These are phyloP conservation scores for Rhizopogon rudus DNA, from an alignment of 768 basidiomycete species.

Conservation along the genomic window DNA sequence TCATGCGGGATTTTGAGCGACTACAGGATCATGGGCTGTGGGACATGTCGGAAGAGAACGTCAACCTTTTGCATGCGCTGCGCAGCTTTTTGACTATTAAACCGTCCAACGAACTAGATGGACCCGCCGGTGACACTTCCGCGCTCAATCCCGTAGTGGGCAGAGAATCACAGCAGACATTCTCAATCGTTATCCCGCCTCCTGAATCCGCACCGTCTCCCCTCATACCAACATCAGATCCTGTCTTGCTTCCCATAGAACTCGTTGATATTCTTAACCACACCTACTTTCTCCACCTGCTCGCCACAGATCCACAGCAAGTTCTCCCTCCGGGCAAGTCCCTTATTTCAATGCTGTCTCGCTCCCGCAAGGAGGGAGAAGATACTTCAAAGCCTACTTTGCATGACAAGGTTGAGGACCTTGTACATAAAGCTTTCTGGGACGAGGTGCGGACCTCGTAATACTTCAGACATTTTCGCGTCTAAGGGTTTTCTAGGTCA, in stretches of 20 bases:
- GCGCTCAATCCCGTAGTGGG: background rate
- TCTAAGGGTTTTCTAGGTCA: constrained; percentile 40
- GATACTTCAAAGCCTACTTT: constrained; percentile 25
- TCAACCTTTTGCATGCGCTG: constrained; percentile 23
- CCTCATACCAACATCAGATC: constrained; percentile 18
- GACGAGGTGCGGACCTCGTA: constrained; percentile 47
- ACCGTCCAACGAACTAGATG: background rate
- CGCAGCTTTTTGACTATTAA: constrained; percentile 10
- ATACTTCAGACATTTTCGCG: constrained; percentile 2
- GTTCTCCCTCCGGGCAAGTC: constrained; percentile 73
- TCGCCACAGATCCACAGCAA: constrained; percentile 54
- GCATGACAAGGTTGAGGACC: constrained; percentile 42
- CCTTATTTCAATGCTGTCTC: constrained; percentile 56
- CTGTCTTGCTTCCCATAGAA: constrained; percentile 43
- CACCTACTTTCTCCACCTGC: constrained; percentile 61
- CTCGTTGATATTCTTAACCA: constrained; percentile 54
- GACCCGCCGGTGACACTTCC: background rate
- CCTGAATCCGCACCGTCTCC: constrained; percentile 6
- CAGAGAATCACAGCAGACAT: constrained; percentile 1
- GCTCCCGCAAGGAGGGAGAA: constrained; percentile 12
- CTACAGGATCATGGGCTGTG: constrained; percentile 22
- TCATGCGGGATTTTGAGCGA: constrained; percentile 14
- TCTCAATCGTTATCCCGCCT: constrained; percentile 14
- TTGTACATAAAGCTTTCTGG: constrained; percentile 68
- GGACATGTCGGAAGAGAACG: constrained; percentile 20